phyloP scores from a whole-genome alignment of 257 asterid genomes.

The Solanum boliviense region DNA sequence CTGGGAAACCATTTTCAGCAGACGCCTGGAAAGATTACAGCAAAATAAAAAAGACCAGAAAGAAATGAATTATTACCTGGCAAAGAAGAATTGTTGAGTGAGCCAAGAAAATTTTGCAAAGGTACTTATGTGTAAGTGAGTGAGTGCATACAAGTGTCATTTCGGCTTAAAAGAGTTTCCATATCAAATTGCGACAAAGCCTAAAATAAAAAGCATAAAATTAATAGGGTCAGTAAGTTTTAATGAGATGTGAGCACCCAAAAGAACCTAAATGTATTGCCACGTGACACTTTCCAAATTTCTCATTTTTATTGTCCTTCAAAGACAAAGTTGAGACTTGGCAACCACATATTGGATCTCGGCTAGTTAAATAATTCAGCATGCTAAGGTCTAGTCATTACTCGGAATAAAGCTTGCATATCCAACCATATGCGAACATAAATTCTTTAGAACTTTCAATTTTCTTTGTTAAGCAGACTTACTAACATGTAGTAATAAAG shows the following conservation, averaged over 20 bases:
- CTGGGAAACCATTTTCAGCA: conserved; percentile 52
- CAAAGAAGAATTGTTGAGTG: not conserved
- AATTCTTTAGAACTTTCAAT: not conserved
- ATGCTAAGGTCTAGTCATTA: not conserved
- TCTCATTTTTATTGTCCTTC: not conserved
- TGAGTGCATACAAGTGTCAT: not conserved
- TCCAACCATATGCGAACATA: not conserved
- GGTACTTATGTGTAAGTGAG: not conserved
- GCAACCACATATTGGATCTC: not conserved
- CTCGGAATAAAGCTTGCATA: not conserved
- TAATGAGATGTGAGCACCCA: not conserved
- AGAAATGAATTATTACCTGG: not conserved
- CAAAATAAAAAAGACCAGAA: not conserved
- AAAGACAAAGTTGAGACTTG: not conserved
- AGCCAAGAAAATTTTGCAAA: not conserved
- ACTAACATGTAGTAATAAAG: not conserved
- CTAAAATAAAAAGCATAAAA: not conserved
- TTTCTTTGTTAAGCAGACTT: not conserved
- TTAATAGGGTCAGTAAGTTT: not conserved
- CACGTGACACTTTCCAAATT: not conserved
- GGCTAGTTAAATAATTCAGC: not conserved
- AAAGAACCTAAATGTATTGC: not conserved
- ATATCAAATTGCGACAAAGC: not conserved
- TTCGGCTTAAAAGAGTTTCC: not conserved
- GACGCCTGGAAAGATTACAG: conserved; percentile 29